Conservation (phyloP, 305 asterid genomes). For the Fraxinus greggii region DNA sequence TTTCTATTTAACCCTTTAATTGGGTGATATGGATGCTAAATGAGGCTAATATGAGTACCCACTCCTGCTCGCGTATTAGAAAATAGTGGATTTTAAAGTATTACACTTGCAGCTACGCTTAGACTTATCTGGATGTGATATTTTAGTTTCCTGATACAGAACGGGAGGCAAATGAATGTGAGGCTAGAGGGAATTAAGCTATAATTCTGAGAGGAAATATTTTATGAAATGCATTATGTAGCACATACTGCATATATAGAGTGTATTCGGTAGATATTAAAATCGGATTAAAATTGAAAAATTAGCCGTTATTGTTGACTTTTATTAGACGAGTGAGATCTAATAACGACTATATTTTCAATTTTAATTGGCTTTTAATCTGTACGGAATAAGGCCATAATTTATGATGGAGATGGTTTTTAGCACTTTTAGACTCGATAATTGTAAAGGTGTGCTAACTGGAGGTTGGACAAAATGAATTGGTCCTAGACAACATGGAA, state of each 20-base stretch:
- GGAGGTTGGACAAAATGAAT: not conserved
- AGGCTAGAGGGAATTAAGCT: not conserved
- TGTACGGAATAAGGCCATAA: no score
- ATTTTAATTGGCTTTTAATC: no score
- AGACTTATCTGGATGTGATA: not conserved
- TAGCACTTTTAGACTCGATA: not conserved
- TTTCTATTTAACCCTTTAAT: no score
- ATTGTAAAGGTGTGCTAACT: not conserved
- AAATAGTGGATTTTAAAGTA: not conserved
- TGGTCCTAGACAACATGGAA: not conserved
- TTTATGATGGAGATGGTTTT: slow-evolving; percentile 45
- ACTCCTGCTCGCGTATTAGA: not conserved
- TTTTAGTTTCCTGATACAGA: not conserved
- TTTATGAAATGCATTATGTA: not conserved
- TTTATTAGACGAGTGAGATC: no score
- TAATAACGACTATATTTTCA: no score
- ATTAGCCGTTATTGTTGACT: no score
- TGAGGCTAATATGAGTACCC: not conserved
- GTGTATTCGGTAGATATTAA: no score
- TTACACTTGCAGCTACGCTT: not conserved
- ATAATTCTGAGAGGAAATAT: not conserved
- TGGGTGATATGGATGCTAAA: not conserved
- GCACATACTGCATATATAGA: no score
- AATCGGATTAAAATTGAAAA: no score
- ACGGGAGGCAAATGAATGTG: not conserved